Evolutionary conservation across 1,139 yeast species (phyloP), one percentile per base, ranked within the genome.

Genomic region (Meyerozyma elateridarum): DNA sequence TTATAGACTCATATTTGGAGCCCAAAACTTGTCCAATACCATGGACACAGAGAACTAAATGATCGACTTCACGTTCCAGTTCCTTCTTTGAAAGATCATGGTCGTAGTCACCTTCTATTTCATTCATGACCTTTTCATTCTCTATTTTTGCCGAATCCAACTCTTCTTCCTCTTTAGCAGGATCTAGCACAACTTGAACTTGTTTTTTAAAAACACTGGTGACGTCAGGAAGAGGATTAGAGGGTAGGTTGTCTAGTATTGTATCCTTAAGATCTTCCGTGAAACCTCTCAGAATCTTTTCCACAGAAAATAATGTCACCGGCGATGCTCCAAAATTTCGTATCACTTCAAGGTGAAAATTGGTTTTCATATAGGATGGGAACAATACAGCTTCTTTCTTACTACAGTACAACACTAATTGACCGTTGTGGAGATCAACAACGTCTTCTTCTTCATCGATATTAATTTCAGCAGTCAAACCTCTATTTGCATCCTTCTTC

Each of bases 11-110:
- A 44, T 83, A 82, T 45, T 77, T 77, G 34, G 78, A 75, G 3
- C 95, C 93, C 37, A 91, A 64, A 25, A 82, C 77, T 54, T 91
- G 98, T 1, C 97, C 97, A 41, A 91, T 85, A 0, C 98, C 97
- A 55, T 91, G 98, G 29, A 89, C 73, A 42, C 95, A 91, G 12
- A 91, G 63, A 2, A 89, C 74, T 35, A 91, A 59, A 56, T 91
- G 96, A 32, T 85, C 88, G 12, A 88, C 69, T 19, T 75, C 65
- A 37, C 95, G 60, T 25, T 66, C 56, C 4, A 70, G 59, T 15
- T 57, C 51, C 19, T 54, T 46, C 1, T 42, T 31, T 1, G 54
- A 54, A 8, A 59, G 55, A 15, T 65, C 64, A 25, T 58, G 58
- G 19, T 70, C 62, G 45, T 65, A 76, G 48, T 79, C 87, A 6